These are phyloP conservation scores for Chaetothyriales sp. DNA, from an alignment of 2,329 filamentous ascomycete species.

Conservation along the genomic window DNA sequence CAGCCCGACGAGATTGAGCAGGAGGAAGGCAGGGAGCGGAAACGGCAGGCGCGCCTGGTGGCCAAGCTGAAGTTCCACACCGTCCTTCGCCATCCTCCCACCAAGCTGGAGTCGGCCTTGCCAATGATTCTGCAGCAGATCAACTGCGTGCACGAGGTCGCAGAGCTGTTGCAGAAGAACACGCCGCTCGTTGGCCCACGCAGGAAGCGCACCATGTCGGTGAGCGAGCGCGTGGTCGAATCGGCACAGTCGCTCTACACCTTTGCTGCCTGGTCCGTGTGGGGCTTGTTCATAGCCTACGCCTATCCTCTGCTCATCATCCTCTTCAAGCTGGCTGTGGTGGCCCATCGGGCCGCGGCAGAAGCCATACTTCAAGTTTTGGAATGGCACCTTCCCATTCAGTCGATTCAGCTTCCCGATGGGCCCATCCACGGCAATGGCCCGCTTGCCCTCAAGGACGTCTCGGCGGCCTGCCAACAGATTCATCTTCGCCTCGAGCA, in stretches of 20 bases:
- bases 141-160: conserved; percentile 88
- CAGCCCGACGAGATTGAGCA: conserved; percentile 47
- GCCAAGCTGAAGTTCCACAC: conserved; percentile 83
- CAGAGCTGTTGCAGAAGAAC: conserved; percentile 75
- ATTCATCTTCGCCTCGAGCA: conserved; percentile 94
- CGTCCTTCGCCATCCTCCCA: conserved; percentile 60
- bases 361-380: conserved; percentile 66
- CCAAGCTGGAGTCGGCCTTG: conserved; percentile 69
- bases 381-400: conserved; percentile 53
- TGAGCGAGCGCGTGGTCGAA: conserved; percentile 86
- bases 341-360: conserved; percentile 66
- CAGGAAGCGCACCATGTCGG: conserved; percentile 72
- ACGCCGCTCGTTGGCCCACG: conserved; percentile 70
- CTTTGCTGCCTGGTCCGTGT: conserved; percentile 23
- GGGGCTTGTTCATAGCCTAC: conserved; percentile 62
- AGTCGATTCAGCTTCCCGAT: conserved; percentile 10
- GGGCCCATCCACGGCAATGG: conserved; percentile 41
- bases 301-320: conserved; percentile 62
- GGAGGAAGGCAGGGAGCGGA: conserved; percentile 56
- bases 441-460: conserved; percentile 77
- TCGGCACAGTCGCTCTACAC: conserved; percentile 62
- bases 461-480: conserved; percentile 93
- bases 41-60: conserved; percentile 53
- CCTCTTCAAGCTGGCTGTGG: conserved; percentile 62
- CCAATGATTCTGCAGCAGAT: conserved; percentile 78